Evolutionary conservation across 2,329 filamentous ascomycete species (phyloP).

Genomic region (Phialemoniopsis sp.): DNA sequence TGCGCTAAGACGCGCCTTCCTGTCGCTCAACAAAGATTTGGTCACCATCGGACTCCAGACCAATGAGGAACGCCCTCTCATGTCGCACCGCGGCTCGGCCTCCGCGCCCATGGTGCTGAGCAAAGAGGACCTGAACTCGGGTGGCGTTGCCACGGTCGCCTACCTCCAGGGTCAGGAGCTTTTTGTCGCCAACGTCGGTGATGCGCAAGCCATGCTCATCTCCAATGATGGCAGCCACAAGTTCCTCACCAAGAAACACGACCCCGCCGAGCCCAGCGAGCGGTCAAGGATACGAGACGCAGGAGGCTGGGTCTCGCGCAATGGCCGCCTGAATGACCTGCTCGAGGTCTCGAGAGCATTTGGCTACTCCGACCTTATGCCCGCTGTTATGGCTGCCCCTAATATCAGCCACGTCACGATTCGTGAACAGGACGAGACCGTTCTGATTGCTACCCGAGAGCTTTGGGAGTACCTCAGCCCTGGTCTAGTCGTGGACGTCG

Average conservation of each 20-base stretch:
- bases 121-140: conserved; percentile 85
- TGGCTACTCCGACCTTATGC: conserved; percentile 89
- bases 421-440: conserved; percentile 87
- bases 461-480: conserved; percentile 93
- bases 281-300: conserved; percentile 88
- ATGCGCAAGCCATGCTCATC: conserved; percentile 93
- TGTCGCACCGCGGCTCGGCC: conserved; percentile 64
- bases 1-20: conserved; percentile 80
- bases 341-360: conserved; percentile 92
- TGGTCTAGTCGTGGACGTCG: conserved; percentile 87
- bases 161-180: conserved; percentile 88
- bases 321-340: conserved; percentile 87
- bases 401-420: conserved; percentile 75
- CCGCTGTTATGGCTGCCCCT: conserved; percentile 87
- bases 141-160: conserved; percentile 85
- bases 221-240: conserved; percentile 80
- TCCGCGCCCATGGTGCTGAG: conserved; percentile 72
- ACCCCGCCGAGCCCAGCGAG: conserved; percentile 82
- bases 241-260: conserved; percentile 85
- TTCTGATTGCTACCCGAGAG: conserved; percentile 85
- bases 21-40: conserved; percentile 89
- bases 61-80: conserved; percentile 66
- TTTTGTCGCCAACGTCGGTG: conserved; percentile 91
- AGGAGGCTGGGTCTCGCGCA: conserved; percentile 91
- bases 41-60: conserved; percentile 79